A percentile compares a stretch with the other conserved stretches of the same genome.
Conservation (phyloP, 139 green algal species). For the Chlorella sp. region DNA sequence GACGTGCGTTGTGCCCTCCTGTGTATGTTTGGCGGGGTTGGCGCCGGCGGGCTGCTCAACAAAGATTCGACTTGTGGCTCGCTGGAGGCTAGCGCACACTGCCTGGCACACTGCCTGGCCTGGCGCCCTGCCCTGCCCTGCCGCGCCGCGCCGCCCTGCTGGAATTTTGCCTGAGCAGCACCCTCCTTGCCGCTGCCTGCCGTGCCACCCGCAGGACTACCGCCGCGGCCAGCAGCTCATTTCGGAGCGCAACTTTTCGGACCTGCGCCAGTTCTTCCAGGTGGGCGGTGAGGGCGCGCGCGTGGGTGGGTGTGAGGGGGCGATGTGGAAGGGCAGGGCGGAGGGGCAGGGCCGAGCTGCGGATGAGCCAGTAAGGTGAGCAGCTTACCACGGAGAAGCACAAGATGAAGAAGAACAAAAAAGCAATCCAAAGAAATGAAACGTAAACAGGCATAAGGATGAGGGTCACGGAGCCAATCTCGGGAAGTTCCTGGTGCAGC, state of each 20-base stretch:
- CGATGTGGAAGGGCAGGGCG: too few relatives aligned
- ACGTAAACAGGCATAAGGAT: too few relatives aligned
- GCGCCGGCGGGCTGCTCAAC: too few relatives aligned
- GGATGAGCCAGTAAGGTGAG: too few relatives aligned
- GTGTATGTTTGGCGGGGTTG: neutral
- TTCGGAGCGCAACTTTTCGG: constrained; percentile 77
- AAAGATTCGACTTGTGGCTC: too few relatives aligned
- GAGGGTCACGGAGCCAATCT: too few relatives aligned
- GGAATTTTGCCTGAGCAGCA: neutral
- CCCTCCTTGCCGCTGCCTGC: neutral
- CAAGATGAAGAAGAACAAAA: too few relatives aligned
- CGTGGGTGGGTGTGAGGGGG: neutral
- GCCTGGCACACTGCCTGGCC: neutral
- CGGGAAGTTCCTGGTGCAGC: too few relatives aligned
- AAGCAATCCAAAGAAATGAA: too few relatives aligned
- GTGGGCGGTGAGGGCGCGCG: neutral
- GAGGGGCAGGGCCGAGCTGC: too few relatives aligned
- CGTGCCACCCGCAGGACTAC: constrained; percentile 76
- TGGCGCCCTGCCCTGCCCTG: neutral
- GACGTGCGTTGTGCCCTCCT: neutral
- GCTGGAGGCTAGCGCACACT: neutral
- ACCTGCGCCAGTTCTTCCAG: constrained; percentile 84
- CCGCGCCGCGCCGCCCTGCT: neutral
- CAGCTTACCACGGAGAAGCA: too few relatives aligned
- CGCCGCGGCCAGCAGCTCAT: constrained; percentile 86